Evolutionary conservation across 495 filamentous ascomycete genomes (phyloP), one percentile per base, ranked within the genome.

Genomic region (Barbatosphaeria neglecta): DNA sequence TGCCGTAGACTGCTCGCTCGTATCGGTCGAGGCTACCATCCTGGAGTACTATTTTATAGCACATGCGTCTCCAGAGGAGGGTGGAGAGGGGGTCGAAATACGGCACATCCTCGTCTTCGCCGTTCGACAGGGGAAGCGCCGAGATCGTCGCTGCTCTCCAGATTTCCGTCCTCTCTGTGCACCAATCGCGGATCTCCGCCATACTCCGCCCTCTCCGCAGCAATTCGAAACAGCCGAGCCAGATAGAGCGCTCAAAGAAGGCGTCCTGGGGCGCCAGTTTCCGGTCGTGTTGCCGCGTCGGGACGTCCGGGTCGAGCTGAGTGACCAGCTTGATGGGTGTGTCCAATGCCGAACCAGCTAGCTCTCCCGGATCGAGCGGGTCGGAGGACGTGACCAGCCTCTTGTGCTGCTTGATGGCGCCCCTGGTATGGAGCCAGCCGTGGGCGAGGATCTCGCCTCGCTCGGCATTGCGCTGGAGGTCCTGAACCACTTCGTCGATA

Each of bases 271-370:
- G 75, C 56, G 90, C 82, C 22, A 97, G 64, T 31, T 68, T 73
- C 25, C 81, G 77, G 23, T 71, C 72, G 22, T 41, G 20, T 63
- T 97, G 89, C 42, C 92, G 78, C 31, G 78, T 80, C 13, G 81
- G 70, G 6, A 90, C 86, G 73, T 99, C 92, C 5, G 93, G 93
- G 50, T 99, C 92, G 20, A 99, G 70, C 56, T 95, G 86, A n/a
- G 87, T 93, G 38, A 96, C 74, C 4, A 95, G 56, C 5, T 76
- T 59, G 28, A 78, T 74, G 33, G 80, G 78, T 22, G 39, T 9
- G 9, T 80, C 77, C 3, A 74, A 59, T 45, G 80, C 72, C 25
- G 74, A 71, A 45, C 73, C 69, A 31, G 75, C 68, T 22, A 81
- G 70, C 39, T 69, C 72, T 31, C 76, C 66, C 38, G 66, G 63